phyloP scores from a whole-genome alignment of 2,329 filamentous ascomycete species.

The Penicillium sp. region DNA sequence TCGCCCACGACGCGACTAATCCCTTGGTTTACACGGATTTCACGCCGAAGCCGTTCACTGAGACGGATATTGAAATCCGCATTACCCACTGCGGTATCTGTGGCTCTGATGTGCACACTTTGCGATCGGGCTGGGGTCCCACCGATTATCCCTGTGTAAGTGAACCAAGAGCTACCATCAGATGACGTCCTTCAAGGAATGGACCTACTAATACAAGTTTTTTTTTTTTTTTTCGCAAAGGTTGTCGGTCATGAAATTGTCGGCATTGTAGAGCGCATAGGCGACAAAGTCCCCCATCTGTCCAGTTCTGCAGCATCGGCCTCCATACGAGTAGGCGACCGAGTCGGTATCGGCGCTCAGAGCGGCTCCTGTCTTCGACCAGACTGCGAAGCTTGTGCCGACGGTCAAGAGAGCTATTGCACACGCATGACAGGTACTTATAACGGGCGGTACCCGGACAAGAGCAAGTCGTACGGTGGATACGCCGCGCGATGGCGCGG shows the following conservation, averaged over 20 bases:
- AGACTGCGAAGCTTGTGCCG: constrained; percentile 39
- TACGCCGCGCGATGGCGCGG: constrained; percentile 53
- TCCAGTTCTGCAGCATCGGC: constrained; percentile 20
- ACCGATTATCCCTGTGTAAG: constrained; percentile 40
- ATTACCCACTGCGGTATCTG: constrained; percentile 63
- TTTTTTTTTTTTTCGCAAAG: no score
- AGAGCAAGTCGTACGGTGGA: constrained; percentile 45
- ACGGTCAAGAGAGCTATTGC: constrained; percentile 38
- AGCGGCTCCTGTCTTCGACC: constrained; percentile 47
- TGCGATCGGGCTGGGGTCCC: constrained; percentile 47
- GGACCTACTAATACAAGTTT: no score
- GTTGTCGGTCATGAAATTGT: constrained; percentile 61
- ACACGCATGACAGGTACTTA: constrained; percentile 33
- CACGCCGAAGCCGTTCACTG: constrained; percentile 43
- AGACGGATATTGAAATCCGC: constrained; percentile 61
- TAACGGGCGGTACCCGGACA: constrained; percentile 31
- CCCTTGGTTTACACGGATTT: constrained; percentile 32
- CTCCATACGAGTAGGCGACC: constrained; percentile 54
- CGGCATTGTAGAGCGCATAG: constrained; percentile 52
- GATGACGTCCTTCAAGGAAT: no score
- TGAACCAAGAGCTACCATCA: no score
- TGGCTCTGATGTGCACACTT: constrained; percentile 56
- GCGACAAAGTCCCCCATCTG: constrained; percentile 32
- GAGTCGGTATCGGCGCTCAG: constrained; percentile 60
- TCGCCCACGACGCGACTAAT: constrained; percentile 30